Evolutionary conservation across 768 basidiomycete genomes (phyloP).

Genomic region (Mycena crocata): DNA sequence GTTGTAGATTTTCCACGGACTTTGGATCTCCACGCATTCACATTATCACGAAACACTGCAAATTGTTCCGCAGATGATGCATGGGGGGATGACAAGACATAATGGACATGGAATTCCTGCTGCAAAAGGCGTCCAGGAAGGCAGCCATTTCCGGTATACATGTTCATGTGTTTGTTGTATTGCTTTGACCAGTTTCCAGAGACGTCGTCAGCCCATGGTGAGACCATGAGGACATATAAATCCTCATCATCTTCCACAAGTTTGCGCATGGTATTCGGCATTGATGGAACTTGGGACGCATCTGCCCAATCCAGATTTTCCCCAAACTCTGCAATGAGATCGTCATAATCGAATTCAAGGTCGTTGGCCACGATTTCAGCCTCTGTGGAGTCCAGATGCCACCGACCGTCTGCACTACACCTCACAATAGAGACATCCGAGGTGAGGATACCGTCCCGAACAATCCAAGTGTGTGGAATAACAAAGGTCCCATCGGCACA

Average conservation of each 20-base stretch:
- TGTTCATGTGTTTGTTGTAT: too few species aligned
- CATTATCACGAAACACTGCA: conserved; percentile 3
- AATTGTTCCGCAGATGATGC: too few species aligned
- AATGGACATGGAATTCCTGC: too few species aligned
- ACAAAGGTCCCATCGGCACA: conserved; percentile 16
- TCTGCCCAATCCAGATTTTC: background rate
- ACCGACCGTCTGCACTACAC: background rate
- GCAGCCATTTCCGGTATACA: too few species aligned
- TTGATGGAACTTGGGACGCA: background rate
- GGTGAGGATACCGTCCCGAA: conserved; percentile 14
- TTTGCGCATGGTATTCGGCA: background rate
- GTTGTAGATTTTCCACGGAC: background rate
- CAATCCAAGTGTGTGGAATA: background rate
- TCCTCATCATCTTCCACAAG: conserved; percentile 22
- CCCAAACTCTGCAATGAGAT: conserved; percentile 3
- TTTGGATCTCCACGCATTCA: conserved; percentile 4
- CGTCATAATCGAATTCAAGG: conserved; percentile 10
- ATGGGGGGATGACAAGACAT: too few species aligned
- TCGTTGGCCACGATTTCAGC: conserved; percentile 7
- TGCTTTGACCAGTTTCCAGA: too few species aligned
- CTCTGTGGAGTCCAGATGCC: background rate
- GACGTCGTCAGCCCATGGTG: background rate
- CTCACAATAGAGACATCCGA: conserved; percentile 6
- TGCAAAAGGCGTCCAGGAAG: too few species aligned
- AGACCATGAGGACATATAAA: conserved; percentile 43